Percentiles rank a stretch among this genome's conserved stretches.
phyloP scores from a whole-genome alignment of 768 basidiomycete genomes.

The Steccherinum ochraceum region DNA sequence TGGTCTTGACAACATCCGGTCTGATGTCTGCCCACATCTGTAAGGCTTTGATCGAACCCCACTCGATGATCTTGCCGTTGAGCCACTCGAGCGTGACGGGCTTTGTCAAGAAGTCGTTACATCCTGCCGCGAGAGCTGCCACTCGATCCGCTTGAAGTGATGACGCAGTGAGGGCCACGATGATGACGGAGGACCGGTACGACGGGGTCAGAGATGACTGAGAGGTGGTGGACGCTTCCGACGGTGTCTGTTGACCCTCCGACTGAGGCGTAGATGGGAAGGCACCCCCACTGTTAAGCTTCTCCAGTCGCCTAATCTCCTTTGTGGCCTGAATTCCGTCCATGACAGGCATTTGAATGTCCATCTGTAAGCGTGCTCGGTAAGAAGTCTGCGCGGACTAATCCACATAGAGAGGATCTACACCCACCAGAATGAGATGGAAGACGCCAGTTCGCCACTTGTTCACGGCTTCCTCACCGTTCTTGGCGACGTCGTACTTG shows the following conservation, averaged over 20 bases:
- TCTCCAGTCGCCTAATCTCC: slow-evolving; percentile 86
- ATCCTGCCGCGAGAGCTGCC: slow-evolving; percentile 94
- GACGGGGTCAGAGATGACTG: slow-evolving; percentile 43
- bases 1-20: slow-evolving; percentile 48
- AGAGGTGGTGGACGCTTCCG: slow-evolving; percentile 41
- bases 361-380: slow-evolving; percentile 62
- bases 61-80: slow-evolving; percentile 97
- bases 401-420: background rate
- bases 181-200: slow-evolving; percentile 92
- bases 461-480: slow-evolving; percentile 92
- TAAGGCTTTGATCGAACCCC: slow-evolving; percentile 94
- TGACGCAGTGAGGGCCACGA: slow-evolving; percentile 97
- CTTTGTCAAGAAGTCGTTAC: slow-evolving; percentile 98
- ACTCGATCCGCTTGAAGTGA: slow-evolving; percentile 94
- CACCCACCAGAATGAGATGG: slow-evolving; percentile 87
- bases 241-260: slow-evolving; percentile 49
- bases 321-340: slow-evolving; percentile 97
- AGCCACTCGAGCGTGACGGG: slow-evolving; percentile 94
- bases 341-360: slow-evolving; percentile 99
- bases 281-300: slow-evolving; percentile 46
- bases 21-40: slow-evolving; percentile 88
- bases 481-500: slow-evolving; percentile 89
- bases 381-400: background rate
- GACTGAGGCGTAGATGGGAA: slow-evolving; percentile 63
- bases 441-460: slow-evolving; percentile 93